Evolutionary conservation across 106 monocot genomes (phyloP), one percentile per base, ranked within the genome.

Genomic region (Platanthera guangdongensis): DNA sequence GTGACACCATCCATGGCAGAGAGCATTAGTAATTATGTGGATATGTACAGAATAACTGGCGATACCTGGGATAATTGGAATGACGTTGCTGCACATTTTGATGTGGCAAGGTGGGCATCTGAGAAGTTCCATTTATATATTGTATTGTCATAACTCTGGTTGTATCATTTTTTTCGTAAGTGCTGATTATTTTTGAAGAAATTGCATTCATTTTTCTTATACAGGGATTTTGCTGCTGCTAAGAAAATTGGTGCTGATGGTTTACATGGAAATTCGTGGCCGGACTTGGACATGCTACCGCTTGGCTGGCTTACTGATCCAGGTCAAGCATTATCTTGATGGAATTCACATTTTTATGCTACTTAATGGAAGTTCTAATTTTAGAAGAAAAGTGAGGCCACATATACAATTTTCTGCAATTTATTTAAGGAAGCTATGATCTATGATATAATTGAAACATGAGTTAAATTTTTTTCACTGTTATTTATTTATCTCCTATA

Each of bases 231-330:
- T 79, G 93, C 93, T 72, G 84, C 87, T 59, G 90, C 86, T 1
- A 80, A 81, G 16, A 76, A 87, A 72, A 88, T 91, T 81, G 96
- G 96, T 48, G 89, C 93, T 39, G 57, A 59, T 18, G 95, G 95
- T 22, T 79, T 93, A 62, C 85, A 73, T 57, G 91, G 93, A 74
- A 89, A 53, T 45, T 97, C 96, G 45, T 97, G 96, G 93, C 96
- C 96, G 51, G 96, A 97, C 76, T 82, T 97, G 69, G 96, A 97
- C 83, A 97, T 97, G 96, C 87, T 97, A 50, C 96, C 96, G 73
- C 86, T 97, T 83, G 96, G 96, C n/a, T 91, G 85, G 90, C 84
- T 97, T 76, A 91, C 96, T 69, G 84, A 97, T 83, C 86, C 93
- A 78, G 80, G 96, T 91, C 82, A 68, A 32, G 67, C 46, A 48